Evolutionary conservation across 495 filamentous ascomycete genomes (phyloP).

Genomic region (Saxophila tyrrhenica): DNA sequence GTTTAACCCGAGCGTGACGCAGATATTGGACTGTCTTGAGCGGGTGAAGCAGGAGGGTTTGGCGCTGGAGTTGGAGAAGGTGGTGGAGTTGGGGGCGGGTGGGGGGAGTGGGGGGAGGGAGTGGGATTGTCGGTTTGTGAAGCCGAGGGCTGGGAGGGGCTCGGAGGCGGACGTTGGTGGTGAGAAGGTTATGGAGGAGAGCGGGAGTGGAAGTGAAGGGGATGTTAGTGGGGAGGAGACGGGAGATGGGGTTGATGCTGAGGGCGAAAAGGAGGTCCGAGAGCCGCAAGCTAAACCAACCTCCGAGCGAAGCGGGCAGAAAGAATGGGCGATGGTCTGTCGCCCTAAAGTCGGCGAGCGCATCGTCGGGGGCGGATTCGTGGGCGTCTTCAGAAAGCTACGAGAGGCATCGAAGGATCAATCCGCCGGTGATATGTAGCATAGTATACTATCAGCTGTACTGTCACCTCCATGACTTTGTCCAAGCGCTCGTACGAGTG

Average conservation of each 20-base stretch:
- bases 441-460: no score
- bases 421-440: no score
- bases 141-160: slow-evolving; percentile 33
- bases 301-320: slow-evolving; percentile 2
- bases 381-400: slow-evolving; percentile 50
- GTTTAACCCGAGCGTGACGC: slow-evolving; percentile 67
- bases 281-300: slow-evolving; percentile 9
- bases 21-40: slow-evolving; percentile 52
- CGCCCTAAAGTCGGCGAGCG: slow-evolving; percentile 54
- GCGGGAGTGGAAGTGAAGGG: slow-evolving; percentile 22
- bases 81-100: slow-evolving; percentile 51
- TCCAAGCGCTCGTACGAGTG: no score
- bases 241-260: slow-evolving; percentile 9
- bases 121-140: slow-evolving; percentile 56
- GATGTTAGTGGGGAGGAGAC: slow-evolving; percentile 3
- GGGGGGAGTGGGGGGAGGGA: slow-evolving; percentile 44
- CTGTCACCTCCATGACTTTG: no score
- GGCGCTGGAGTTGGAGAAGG: slow-evolving; percentile 47
- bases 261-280: not conserved
- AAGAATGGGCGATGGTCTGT: slow-evolving; percentile 49
- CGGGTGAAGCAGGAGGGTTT: slow-evolving; percentile 39
- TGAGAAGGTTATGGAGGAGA: slow-evolving; percentile 37
- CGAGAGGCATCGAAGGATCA: no score
- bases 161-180: slow-evolving; percentile 48
- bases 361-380: slow-evolving; percentile 58